phyloP scores from a whole-genome alignment of 2,329 filamentous ascomycete genomes.

The Purpureocillium lavendulum region DNA sequence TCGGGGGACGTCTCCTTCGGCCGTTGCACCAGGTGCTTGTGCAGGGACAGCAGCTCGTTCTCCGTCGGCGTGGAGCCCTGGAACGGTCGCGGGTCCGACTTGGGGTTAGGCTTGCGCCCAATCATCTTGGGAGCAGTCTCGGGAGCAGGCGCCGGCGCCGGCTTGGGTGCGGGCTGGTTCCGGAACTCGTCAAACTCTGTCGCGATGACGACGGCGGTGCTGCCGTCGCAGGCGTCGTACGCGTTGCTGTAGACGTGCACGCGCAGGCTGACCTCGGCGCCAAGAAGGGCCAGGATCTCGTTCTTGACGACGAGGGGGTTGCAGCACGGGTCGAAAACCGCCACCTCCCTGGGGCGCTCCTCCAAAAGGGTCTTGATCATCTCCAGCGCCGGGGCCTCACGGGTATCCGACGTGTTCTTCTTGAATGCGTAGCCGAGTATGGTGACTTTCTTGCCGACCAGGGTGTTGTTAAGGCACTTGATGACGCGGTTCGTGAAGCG shows the following conservation, averaged over 20 bases:
- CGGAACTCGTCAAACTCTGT: conserved; percentile 50
- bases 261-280: conserved; percentile 27
- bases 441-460: conserved; percentile 62
- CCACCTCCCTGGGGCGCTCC: conserved; percentile 55
- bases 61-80: conserved; percentile 25
- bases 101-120: conserved; percentile 28
- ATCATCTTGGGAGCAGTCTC: conserved; percentile 20
- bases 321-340: conserved; percentile 61
- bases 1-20: conserved; percentile 23
- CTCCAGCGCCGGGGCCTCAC: conserved; percentile 61
- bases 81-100: conserved; percentile 40
- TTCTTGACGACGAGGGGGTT: conserved; percentile 40
- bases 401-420: conserved; percentile 68
- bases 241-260: conserved; percentile 39
- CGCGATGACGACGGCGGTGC: conserved; percentile 44
- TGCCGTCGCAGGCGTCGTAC: conserved; percentile 39
- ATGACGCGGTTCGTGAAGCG: conserved; percentile 62
- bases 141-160: conserved; percentile 16
- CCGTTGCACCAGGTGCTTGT: conserved; percentile 34
- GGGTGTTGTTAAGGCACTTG: conserved; percentile 57
- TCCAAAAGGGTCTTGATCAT: conserved; percentile 58
- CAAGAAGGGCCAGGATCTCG: conserved; percentile 39
- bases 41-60: conserved; percentile 37
- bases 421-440: conserved; percentile 74
- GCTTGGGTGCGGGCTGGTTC: conserved; percentile 25